Evolutionary conservation across 2,329 filamentous ascomycete species (phyloP), one percentile per base, ranked within the genome.

Genomic region (Aspergillus aculeatinus): DNA sequence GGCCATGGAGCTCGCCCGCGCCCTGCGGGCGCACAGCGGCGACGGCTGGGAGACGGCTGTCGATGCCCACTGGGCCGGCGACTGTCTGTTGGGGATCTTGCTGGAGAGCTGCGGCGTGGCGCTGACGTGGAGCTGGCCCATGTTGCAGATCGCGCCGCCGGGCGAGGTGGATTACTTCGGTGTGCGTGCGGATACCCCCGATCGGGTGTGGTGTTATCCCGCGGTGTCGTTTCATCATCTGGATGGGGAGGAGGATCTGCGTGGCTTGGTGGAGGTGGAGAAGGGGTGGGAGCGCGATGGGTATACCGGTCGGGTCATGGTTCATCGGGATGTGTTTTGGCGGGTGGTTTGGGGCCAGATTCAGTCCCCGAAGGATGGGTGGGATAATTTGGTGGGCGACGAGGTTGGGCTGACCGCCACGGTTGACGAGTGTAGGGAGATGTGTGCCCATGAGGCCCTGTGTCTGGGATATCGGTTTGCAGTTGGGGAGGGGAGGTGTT

Each of bases 191-290:
- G 71, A 70, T 7, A 74, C 69, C 33, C 33, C 33, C 53, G 74
- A 70, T 35, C 16, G 53, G 11, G 75, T 76, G 2, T 82, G 80
- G 80, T 82, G 80, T 64, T 82, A 79, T 63, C 77, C 80, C 23
- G 76, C 76, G 2, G 73, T 80, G 2, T 73, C 80, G 3, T 84
- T 82, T 65, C 81, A 83, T 60, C 80, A 81, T 64, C 72, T 83
- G 49, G 68, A 71, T 0, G 70, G 76, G 0, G 64, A 71, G 1
- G 76, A 1, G 82, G 31, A 76, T 78, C 9, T 68, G 72, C n/a
- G 68, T 72, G 10, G 16, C 3, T 69, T 83, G 54, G 78, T 74
- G 67, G 69, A 70, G 10, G 77, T 83, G 29, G 78, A 83, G 53
- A 23, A 4, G 16, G 27, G 56, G 56, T 61, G 60, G 39, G 16